These are phyloP conservation scores for Coemansia sp. DNA, from an alignment of 192 early-diverging fungal genomes.

Conservation along the genomic window DNA sequence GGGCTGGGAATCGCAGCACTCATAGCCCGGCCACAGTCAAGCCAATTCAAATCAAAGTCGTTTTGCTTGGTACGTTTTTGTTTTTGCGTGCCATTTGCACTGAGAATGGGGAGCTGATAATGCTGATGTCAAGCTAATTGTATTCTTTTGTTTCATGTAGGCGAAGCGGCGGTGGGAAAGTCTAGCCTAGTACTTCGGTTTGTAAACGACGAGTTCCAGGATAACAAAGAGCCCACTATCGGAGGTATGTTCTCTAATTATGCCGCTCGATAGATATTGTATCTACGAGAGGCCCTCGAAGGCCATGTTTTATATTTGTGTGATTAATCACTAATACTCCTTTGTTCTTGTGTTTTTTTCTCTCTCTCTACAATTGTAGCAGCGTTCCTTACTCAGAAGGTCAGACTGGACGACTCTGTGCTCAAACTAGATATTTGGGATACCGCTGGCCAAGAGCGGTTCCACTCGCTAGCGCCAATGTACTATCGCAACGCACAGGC, in stretches of 20 bases:
- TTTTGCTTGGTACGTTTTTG: constrained; percentile 67
- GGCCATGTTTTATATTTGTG: background rate
- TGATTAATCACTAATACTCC: background rate
- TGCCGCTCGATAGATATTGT: background rate
- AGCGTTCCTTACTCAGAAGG: constrained; percentile 92
- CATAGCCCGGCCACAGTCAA: constrained; percentile 56
- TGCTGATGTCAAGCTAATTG: background rate
- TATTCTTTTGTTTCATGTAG: constrained; percentile 34
- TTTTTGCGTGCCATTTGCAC: constrained; percentile 46
- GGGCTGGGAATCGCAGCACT: constrained; percentile 14
- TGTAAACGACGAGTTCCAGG: constrained; percentile 92
- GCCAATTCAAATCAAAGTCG: constrained; percentile 96
- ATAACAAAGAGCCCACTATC: constrained; percentile 98
- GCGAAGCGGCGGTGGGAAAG: constrained; percentile 97
- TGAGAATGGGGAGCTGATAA: no score
- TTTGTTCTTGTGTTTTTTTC: background rate
- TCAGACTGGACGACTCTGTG: constrained; percentile 81
- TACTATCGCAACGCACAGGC: constrained; percentile 99
- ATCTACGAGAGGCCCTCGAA: background rate
- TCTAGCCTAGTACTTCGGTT: constrained; percentile 94
- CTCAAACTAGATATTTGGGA: constrained; percentile 91
- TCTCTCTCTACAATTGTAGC: constrained; percentile 48
- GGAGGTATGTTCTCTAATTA: constrained; percentile 58
- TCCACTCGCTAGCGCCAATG: constrained; percentile 94
- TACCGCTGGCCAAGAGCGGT: constrained; percentile 98